Conservation (phyloP, 306 rosid genomes). For the Vigna unguiculata region DNA sequence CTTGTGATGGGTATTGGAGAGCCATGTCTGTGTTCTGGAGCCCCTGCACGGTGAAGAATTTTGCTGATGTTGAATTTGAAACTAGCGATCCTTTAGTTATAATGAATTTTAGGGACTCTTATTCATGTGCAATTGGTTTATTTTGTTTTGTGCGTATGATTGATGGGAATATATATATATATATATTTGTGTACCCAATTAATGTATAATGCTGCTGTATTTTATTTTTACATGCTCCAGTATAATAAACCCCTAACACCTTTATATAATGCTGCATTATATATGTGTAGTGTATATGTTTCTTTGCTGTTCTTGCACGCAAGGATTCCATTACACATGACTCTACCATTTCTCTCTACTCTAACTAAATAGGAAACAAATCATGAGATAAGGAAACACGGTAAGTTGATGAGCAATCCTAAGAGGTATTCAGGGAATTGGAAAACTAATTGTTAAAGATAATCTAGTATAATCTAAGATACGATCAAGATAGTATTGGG, state of each 20-base stretch:
- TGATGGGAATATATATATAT: conserved; percentile 12
- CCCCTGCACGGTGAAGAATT: conserved; percentile 52
- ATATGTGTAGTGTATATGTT: too few relatives aligned
- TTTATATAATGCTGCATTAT: neutral
- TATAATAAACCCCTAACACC: neutral
- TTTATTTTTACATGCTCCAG: conserved; percentile 28
- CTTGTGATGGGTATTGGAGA: conserved; percentile 56
- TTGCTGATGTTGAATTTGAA: conserved; percentile 56
- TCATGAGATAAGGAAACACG: conserved; percentile 1
- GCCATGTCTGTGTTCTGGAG: conserved; percentile 52
- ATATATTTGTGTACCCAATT: conserved; percentile 27
- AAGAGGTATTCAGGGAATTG: neutral
- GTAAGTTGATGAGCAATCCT: neutral
- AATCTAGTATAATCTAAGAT: too few relatives aligned
- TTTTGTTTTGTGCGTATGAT: conserved; percentile 27
- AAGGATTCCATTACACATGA: too few relatives aligned
- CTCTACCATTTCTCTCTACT: neutral
- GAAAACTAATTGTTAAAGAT: neutral
- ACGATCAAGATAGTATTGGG: neutral
- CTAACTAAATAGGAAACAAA: neutral
- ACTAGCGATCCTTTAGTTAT: conserved; percentile 44
- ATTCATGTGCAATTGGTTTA: conserved; percentile 40
- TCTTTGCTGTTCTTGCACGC: too few relatives aligned
- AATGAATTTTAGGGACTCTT: conserved; percentile 46
- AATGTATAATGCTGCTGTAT: conserved; percentile 31